Percentiles rank a stretch among this genome's conserved stretches.
These are phyloP conservation scores for Aristolochia fimbriata DNA, from an alignment of 164 flowering plant genomes.

Conservation along the genomic window DNA sequence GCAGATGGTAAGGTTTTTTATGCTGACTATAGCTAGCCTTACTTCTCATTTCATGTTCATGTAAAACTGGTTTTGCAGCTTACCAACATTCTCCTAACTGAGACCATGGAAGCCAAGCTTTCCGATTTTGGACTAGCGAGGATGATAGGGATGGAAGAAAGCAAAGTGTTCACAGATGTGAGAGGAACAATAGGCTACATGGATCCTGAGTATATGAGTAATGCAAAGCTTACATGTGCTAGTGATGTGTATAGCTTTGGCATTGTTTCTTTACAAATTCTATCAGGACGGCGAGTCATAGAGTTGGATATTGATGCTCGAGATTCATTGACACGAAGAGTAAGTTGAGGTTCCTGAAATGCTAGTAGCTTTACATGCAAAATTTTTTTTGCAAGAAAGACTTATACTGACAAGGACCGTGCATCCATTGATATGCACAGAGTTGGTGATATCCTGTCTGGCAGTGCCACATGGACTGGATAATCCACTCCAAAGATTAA, in stretches of 20 bases:
- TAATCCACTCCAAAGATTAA: too few species aligned
- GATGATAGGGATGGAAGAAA: slow-evolving; percentile 64
- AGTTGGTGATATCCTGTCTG: too few species aligned
- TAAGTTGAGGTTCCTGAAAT: slow-evolving; percentile 6
- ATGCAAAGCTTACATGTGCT: slow-evolving; percentile 65
- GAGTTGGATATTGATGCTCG: slow-evolving; percentile 59
- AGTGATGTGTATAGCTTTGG: slow-evolving; percentile 73
- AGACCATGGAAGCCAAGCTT: slow-evolving; percentile 52
- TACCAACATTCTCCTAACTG: slow-evolving; percentile 62
- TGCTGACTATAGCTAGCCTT: too few species aligned
- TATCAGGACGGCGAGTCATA: slow-evolving; percentile 61
- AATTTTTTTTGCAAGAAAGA: too few species aligned
- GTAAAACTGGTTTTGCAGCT: slow-evolving; percentile 26
- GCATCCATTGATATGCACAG: too few species aligned
- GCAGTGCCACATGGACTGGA: too few species aligned
- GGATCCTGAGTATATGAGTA: slow-evolving; percentile 79
- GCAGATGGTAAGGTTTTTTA: background rate
- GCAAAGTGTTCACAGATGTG: slow-evolving; percentile 67
- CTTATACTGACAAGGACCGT: too few species aligned
- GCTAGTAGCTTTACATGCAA: background rate
- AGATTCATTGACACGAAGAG: slow-evolving; percentile 56
- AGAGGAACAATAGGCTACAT: slow-evolving; percentile 73
- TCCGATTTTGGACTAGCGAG: slow-evolving; percentile 78
- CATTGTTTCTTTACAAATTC: slow-evolving; percentile 49
- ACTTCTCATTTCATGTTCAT: too few species aligned